Evolutionary conservation across 345 rosid species (phyloP).

Genomic region (Rhodamnia argentea): DNA sequence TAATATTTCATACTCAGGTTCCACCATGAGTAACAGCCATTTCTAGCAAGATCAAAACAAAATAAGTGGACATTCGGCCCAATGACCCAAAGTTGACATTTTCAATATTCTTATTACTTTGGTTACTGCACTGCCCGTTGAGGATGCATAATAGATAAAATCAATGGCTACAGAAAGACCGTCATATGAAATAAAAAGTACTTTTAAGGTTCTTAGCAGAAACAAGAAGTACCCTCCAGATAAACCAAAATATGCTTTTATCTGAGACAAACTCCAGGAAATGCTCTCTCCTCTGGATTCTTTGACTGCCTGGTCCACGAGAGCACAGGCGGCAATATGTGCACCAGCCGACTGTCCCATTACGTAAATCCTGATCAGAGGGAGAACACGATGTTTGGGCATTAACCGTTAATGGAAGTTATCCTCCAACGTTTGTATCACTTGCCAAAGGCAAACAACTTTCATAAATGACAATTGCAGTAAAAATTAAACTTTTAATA

Average conservation of each 20-base stretch:
- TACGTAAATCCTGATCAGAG: constrained; percentile 55
- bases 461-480: background rate
- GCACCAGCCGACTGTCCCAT: constrained; percentile 99
- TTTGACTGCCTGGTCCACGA: constrained; percentile 80
- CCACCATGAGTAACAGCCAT: background rate
- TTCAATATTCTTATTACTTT: background rate
- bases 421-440: background rate
- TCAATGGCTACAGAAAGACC: background rate
- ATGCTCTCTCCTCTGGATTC: constrained; percentile 50
- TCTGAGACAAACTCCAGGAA: constrained; percentile 75
- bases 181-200: background rate
- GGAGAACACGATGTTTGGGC: background rate
- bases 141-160: background rate
- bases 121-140: background rate
- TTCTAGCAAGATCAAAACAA: background rate
- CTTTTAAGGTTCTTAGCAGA: background rate
- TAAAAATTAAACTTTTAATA: background rate
- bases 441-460: background rate
- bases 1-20: background rate
- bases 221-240: constrained; percentile 64
- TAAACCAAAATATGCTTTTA: constrained; percentile 83
- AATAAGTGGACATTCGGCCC: background rate
- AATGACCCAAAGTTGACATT: background rate
- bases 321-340: constrained; percentile 88
- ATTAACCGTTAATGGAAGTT: background rate